These are phyloP conservation scores for Trichoderma sp. DNA, from an alignment of 2,329 filamentous ascomycete species.

Conservation along the genomic window DNA sequence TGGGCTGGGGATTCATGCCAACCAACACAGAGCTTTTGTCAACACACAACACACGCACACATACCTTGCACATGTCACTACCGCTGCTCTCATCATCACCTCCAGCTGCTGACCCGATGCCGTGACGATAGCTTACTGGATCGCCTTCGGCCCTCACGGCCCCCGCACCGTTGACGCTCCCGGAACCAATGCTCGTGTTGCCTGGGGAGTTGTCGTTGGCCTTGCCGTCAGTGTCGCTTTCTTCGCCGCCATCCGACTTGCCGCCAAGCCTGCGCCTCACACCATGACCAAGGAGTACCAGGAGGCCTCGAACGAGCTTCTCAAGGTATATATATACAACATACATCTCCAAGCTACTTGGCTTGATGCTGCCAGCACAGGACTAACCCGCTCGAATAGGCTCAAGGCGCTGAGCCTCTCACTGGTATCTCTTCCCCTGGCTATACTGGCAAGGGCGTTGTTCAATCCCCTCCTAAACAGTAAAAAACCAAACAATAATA, in stretches of 20 bases:
- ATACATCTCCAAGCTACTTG: no score
- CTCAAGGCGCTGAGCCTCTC: conserved; percentile 81
- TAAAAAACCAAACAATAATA: conserved; percentile 34
- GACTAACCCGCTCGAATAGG: conserved; percentile 47
- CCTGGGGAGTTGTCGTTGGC: conserved; percentile 68
- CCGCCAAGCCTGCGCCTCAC: conserved; percentile 68
- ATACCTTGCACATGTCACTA: background rate
- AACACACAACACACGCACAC: background rate
- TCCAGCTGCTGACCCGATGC: conserved; percentile 36
- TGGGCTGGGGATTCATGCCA: background rate
- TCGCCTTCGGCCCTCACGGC: conserved; percentile 94
- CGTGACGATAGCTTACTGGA: conserved; percentile 82
- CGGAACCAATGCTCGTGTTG: conserved; percentile 77
- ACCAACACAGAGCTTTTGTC: background rate
- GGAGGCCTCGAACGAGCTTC: conserved; percentile 89
- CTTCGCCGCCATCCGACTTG: conserved; percentile 69
- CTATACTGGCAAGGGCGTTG: conserved; percentile 73
- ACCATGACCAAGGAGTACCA: conserved; percentile 98
- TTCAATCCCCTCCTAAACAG: conserved; percentile 65
- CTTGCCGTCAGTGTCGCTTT: conserved; percentile 63
- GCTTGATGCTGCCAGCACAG: background rate
- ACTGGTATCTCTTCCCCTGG: conserved; percentile 76
- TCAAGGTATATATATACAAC: conserved; percentile 61
- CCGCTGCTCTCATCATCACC: background rate
- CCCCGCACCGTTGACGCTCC: conserved; percentile 80